These are phyloP conservation scores for Candida easanensis DNA, from an alignment of 805 yeast species.

Conservation along the genomic window DNA sequence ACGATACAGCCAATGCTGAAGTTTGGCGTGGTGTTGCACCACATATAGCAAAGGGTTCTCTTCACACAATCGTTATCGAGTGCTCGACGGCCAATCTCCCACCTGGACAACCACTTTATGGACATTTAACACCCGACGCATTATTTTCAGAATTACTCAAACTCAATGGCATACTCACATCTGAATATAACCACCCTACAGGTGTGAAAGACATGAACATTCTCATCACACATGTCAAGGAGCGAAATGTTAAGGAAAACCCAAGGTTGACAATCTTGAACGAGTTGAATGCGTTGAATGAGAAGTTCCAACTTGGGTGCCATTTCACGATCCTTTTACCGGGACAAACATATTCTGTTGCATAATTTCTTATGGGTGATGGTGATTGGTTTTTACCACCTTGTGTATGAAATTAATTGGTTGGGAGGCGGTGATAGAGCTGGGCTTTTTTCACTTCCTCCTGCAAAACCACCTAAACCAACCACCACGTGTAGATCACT, in stretches of 20 bases:
- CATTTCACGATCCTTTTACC: slow-evolving; percentile 51
- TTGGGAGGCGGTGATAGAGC: too few relatives aligned
- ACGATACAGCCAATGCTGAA: slow-evolving; percentile 30
- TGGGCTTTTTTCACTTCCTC: neutral
- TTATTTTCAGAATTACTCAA: slow-evolving; percentile 53
- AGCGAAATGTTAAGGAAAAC: slow-evolving; percentile 38
- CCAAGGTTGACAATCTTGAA: slow-evolving; percentile 56
- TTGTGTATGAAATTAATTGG: too few relatives aligned
- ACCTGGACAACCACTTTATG: slow-evolving; percentile 54
- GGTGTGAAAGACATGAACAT: slow-evolving; percentile 25
- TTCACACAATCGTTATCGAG: slow-evolving; percentile 67
- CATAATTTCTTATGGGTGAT: neutral
- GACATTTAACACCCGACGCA: slow-evolving; percentile 73
- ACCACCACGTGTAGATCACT: too few relatives aligned
- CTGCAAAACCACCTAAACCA: neutral
- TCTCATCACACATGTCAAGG: slow-evolving; percentile 45
- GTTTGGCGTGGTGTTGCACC: slow-evolving; percentile 62
- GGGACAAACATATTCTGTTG: slow-evolving; percentile 43
- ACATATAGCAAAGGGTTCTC: slow-evolving; percentile 34
- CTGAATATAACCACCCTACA: neutral
- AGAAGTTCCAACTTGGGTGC: slow-evolving; percentile 38
- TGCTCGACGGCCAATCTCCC: slow-evolving; percentile 61
- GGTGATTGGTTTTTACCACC: too few relatives aligned
- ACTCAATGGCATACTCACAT: slow-evolving; percentile 1
- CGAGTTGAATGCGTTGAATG: slow-evolving; percentile 48